Conservation (phyloP, 305 asterid genomes). For the Solanum hybrid region DNA sequence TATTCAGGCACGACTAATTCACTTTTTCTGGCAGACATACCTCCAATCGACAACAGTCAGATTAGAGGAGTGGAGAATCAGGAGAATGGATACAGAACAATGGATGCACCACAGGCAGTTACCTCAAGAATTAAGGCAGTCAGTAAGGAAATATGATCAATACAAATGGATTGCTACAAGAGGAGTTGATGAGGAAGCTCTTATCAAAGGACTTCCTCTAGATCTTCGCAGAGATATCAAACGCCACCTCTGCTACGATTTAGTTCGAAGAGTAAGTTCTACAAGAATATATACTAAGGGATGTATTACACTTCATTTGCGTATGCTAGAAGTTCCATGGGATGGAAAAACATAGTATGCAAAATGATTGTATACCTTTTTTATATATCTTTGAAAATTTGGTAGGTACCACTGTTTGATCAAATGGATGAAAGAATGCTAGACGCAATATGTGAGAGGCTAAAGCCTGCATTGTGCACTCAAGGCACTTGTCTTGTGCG, state of each 20-base stretch:
- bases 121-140: slow-evolving; percentile 63
- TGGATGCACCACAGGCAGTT: slow-evolving; percentile 97
- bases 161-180: slow-evolving; percentile 88
- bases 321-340: neutral
- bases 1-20: neutral
- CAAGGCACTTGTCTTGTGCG: slow-evolving; percentile 65
- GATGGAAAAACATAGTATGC: neutral
- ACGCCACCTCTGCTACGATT: slow-evolving; percentile 82
- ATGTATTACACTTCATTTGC: neutral
- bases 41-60: slow-evolving; percentile 86
- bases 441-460: slow-evolving; percentile 87
- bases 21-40: slow-evolving; percentile 46
- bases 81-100: slow-evolving; percentile 76
- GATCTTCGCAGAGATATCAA: slow-evolving; percentile 92
- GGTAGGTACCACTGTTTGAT: slow-evolving; percentile 76
- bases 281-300: neutral
- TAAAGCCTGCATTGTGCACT: slow-evolving; percentile 70
- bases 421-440: slow-evolving; percentile 85
- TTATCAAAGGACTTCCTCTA: slow-evolving; percentile 70
- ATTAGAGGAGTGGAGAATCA: slow-evolving; percentile 88
- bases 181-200: slow-evolving; percentile 80
- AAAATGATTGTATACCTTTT: neutral
- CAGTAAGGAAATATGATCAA: slow-evolving; percentile 81
- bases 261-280: slow-evolving; percentile 66
- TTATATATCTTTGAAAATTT: neutral